Evolutionary conservation across 192 early-diverging fungal genomes (phyloP), one percentile per base, ranked within the genome.

Genomic region (Geranomyces michiganensis): DNA sequence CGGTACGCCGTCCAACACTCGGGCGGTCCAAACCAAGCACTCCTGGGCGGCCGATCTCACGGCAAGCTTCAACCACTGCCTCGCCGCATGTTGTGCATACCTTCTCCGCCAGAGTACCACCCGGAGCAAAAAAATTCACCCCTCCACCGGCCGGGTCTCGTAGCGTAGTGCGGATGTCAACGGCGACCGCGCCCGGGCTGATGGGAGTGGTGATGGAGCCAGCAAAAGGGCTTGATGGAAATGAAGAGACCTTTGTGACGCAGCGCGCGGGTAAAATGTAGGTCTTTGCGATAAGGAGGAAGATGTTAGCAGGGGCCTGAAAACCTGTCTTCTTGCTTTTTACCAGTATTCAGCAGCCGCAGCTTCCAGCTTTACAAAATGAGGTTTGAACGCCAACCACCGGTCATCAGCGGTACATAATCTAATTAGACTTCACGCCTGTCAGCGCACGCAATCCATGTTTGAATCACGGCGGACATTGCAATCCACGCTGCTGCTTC

Each of bases 401-500:
- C 17, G 21, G 30, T 58, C 21, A 19, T 29, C 4, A 24, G 55
- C 0, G 13, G 21, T 47, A n/a, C 56, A 8, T 4, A 27, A 17
- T 13, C 72, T 76, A 9, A 24, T 17, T 24, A 30, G n/a, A 43
- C 59, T 44, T 19, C 0, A 4, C 56, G 41, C 14, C 49, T 21
- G n/a, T 32, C 68, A 78, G 67, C 78, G 81, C 36, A 17, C 62
- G 2, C 48, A 56, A 19, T 61, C 75, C 27, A 56, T 82, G 51
- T 82, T 85, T 46, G 76, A 81, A 21, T 74, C 79, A 45, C 62
- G 79, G 29, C 47, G 79, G 21, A 82, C 82, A 24, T 63, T 88
- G 44, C 87, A 88, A 43, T 86, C 84, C 8, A 88, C 87, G 31
- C 72, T 88, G 27, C 70, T 88, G 41, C 75, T 88, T 10, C 83